Evolutionary conservation across 495 filamentous ascomycete species (phyloP).

Genomic region (Podospora bellae-mahoneyi): DNA sequence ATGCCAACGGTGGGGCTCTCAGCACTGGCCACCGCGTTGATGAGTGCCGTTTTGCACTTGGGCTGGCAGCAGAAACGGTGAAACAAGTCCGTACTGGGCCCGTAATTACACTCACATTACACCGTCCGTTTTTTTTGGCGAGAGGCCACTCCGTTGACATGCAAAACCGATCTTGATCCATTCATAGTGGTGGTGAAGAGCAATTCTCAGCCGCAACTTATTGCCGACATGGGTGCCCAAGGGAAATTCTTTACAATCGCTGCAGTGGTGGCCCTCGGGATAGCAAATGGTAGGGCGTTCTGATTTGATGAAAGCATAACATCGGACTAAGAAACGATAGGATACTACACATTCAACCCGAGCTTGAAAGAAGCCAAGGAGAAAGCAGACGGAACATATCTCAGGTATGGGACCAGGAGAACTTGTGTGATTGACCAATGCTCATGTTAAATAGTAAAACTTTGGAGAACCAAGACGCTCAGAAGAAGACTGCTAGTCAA

Average conservation of each 20-base stretch:
- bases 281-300: conserved; percentile 29
- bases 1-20: conserved; percentile 22
- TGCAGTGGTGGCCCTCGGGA: conserved; percentile 24
- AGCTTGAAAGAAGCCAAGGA: conserved; percentile 38
- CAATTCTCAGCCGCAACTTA: not conserved
- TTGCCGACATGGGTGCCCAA: conserved; percentile 20
- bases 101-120: not conserved
- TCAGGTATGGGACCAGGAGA: conserved; percentile 9
- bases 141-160: not conserved
- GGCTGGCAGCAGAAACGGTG: not conserved
- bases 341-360: conserved; percentile 44
- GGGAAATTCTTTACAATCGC: conserved; percentile 26
- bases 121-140: conserved; percentile 1
- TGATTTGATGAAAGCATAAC: not conserved
- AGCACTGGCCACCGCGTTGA: too few species aligned
- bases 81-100: not conserved
- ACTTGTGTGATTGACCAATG: not conserved
- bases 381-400: conserved; percentile 21
- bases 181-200: not conserved
- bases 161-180: conserved; percentile 2
- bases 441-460: conserved; percentile 24
- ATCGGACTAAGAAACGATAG: conserved; percentile 29
- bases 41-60: not conserved
- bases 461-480: conserved; percentile 9
- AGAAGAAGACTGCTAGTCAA: not conserved